Evolutionary conservation across 2,329 filamentous ascomycete genomes (phyloP), one percentile per base, ranked within the genome.

Genomic region (Trichoderma koningiopsis): DNA sequence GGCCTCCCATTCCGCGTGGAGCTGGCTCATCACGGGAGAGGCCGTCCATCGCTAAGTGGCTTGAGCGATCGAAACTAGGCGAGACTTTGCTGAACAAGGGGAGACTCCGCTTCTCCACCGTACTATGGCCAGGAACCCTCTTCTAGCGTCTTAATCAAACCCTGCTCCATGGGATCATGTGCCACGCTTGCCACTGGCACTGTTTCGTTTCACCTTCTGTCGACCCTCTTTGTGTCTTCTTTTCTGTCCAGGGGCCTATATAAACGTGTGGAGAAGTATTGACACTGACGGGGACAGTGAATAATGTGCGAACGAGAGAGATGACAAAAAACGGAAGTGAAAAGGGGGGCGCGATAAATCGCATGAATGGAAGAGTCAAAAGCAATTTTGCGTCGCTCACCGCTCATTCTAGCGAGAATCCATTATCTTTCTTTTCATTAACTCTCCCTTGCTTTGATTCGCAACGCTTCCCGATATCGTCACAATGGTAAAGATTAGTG

Each of bases 11-110:
- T 68, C 49, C 58, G 58, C 59, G 59, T 68, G 66, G 66, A 60
- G 66, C 58, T 59, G 55, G 56, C 58, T 63, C 53, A 68, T 52
- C 29, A 57, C 67, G 59, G 67, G 67, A 69, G 67, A 63, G 67
- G 67, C 67, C 67, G 67, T 69, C 52, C 43, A 55, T 62, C 59
- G 52, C 67, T 29, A 65, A 58, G 63, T 66, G 63, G 63, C 49
- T 68, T 62, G 52, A 49, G 31, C 47, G 57, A 61, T 61, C 57
- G 57, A 43, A 43, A 64, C 29, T 53, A 64, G 29, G 52, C 47
- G 52, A 62, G 47, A 56, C 33, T 52, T 56, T 58, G 37, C 47
- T 47, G 66, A 62, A 62, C 57, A 49, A 56, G 63, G 63, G 35
- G 57, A 43, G 40, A 31, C 16, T 65, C 63, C 63, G 53, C 63